Evolutionary conservation across 805 yeast genomes (phyloP).

Genomic region (Candida coquimbonensis): DNA sequence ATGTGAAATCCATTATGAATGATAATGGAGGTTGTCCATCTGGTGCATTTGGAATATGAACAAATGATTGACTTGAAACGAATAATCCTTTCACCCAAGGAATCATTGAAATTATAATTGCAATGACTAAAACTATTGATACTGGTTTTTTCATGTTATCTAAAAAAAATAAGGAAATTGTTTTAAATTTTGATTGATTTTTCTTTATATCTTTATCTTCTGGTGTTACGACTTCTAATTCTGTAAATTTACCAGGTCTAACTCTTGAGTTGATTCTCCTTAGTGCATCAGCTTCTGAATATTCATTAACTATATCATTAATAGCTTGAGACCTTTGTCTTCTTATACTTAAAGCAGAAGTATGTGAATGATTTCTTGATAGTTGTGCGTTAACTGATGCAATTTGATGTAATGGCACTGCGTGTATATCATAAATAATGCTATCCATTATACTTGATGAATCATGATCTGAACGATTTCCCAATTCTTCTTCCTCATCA

Average conservation of each 20-base stretch:
- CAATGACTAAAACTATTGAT: slow-evolving; percentile 58
- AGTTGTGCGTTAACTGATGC: neutral
- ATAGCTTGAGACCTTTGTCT: slow-evolving; percentile 19
- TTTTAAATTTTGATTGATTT: neutral
- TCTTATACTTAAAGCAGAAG: slow-evolving; percentile 4
- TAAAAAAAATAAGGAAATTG: slow-evolving; percentile 25
- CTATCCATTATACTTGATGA: neutral
- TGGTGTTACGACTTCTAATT: slow-evolving; percentile 8
- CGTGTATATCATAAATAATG: neutral
- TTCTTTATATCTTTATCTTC: neutral
- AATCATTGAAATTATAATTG: slow-evolving; percentile 68
- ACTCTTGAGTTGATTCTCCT: slow-evolving; percentile 10
- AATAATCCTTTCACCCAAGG: slow-evolving; percentile 83
- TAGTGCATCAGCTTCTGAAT: slow-evolving; percentile 24
- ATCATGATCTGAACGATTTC: neutral
- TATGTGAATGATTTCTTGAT: slow-evolving; percentile 2
- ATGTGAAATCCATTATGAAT: slow-evolving; percentile 73
- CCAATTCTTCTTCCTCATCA: slow-evolving; percentile 1
- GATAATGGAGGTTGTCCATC: slow-evolving; percentile 81
- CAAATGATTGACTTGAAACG: slow-evolving; percentile 34
- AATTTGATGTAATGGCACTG: slow-evolving; percentile 1
- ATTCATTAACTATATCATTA: slow-evolving; percentile 42
- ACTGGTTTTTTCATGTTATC: slow-evolving; percentile 67
- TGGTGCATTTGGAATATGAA: slow-evolving; percentile 64
- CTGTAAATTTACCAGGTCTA: slow-evolving; percentile 18